Conservation (phyloP, 495 filamentous ascomycete genomes). For the Rhizodiscina lignyota region DNA sequence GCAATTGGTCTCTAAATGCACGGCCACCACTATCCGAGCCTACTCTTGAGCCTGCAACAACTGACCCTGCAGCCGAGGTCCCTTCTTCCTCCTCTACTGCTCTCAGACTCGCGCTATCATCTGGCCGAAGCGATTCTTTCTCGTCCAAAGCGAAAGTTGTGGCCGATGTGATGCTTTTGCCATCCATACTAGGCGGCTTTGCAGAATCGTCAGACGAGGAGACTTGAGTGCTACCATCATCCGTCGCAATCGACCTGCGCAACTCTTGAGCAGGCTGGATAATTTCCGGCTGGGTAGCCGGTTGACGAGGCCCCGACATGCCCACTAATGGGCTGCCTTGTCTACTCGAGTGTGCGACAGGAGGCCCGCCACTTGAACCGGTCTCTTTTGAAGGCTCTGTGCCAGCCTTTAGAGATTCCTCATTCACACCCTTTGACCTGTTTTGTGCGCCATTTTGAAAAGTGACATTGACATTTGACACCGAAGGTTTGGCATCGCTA, state of each 20-base stretch:
- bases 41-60: constrained; percentile 53
- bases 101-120: constrained; percentile 86
- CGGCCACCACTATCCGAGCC: constrained; percentile 64
- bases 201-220: constrained; percentile 49
- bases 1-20: constrained; percentile 58
- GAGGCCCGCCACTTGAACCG: constrained; percentile 1
- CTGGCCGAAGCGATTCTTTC: constrained; percentile 82
- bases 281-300: constrained; percentile 5
- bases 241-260: constrained; percentile 11
- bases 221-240: constrained; percentile 37
- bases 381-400: constrained; percentile 2
- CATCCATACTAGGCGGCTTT: constrained; percentile 76
- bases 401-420: neutral
- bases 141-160: constrained; percentile 88
- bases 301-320: constrained; percentile 8
- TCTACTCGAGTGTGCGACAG: constrained; percentile 2
- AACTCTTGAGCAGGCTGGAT: constrained; percentile 7
- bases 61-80: constrained; percentile 54
- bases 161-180: constrained; percentile 79
- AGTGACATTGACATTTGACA: neutral
- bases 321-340: too few relatives aligned
- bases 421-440: neutral
- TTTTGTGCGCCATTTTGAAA: neutral
- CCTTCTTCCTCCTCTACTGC: constrained; percentile 79
- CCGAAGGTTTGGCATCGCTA: too few relatives aligned